Base-by-base conservation (phyloP, 257 asterid species). In the Ajuga chamaepitys region DNA sequence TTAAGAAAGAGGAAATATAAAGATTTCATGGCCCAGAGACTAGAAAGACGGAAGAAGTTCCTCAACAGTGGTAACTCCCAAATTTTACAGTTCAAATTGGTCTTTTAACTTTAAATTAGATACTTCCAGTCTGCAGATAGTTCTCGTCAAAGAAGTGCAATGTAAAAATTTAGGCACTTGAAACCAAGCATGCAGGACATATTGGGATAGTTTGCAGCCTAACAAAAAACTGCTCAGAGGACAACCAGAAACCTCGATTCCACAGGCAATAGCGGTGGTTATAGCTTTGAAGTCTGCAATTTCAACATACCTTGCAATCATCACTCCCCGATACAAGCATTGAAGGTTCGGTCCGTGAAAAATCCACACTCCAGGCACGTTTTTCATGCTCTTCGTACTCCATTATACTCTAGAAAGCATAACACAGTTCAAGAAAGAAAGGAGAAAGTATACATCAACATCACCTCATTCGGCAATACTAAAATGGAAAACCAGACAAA, bases 381-480 rank as follows among this genome's bases (percentile, higher is more conserved):
- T 90, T 90, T 70, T 90, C 97, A 75, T 90, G 96, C 83, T 90
- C 97, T 75, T 87, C 97, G 9, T 88, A 90, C 78, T 90, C 97
- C 93, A 84, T 90, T 71, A 90, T 85, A 71, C 97, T 88, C 97
- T 88, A 67, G 47, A 59, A 53, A 67, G 35, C 69, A 60, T 34
- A 40, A 14, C 51, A 66, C 28, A 20, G 40, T n/a, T 62, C 45
- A 2, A 26, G 24, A 55, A 45, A 41, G 22, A 45, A 2, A 26
- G 24, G 59, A 45, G 42, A 17, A 45, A 57, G 62, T 55, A 8
- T 58, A 67, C 16, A 40, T 75, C 34, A 67, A 53, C 26, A 42
- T 55, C 21, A 44, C 21, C 41, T 62, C 45, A 52, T 22, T 66
- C 61, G 44, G 45, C 58, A 47, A 53, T 60, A 64, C 30, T 52